Evolutionary conservation across 2,329 filamentous ascomycete species (phyloP).

Genomic region (Rutstroemia sp.): DNA sequence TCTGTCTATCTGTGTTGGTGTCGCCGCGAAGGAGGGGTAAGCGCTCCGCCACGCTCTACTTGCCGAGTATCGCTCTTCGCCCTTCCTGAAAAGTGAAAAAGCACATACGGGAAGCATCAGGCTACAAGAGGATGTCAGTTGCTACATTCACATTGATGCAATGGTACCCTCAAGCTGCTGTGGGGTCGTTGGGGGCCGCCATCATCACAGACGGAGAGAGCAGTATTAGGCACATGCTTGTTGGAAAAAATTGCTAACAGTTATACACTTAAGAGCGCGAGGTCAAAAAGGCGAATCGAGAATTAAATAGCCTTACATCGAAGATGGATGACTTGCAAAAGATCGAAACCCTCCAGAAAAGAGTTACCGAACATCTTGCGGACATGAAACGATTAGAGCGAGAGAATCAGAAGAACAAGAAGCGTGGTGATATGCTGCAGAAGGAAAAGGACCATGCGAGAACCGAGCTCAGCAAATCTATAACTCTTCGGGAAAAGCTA

Average conservation of each 20-base stretch:
- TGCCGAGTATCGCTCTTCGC: neutral
- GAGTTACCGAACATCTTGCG: conserved; percentile 82
- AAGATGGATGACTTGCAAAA: conserved; percentile 91
- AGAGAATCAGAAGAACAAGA: conserved; percentile 93
- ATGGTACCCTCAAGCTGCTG: neutral
- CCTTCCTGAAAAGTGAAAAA: neutral
- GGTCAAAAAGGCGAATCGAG: conserved; percentile 88
- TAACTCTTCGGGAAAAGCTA: conserved; percentile 87
- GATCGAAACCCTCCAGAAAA: conserved; percentile 82
- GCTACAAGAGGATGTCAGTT: neutral
- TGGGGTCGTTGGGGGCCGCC: neutral
- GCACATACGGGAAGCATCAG: neutral
- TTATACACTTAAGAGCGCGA: conserved; percentile 62
- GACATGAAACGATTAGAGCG: conserved; percentile 95
- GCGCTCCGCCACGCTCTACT: conserved; percentile 3
- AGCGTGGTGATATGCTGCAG: conserved; percentile 85
- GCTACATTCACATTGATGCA: neutral
- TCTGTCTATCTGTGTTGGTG: neutral
- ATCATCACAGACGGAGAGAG: conserved; percentile 23
- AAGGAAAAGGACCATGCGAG: conserved; percentile 92
- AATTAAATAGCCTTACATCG: conserved; percentile 78
- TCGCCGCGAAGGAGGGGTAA: conserved; percentile 8
- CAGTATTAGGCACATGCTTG: conserved; percentile 8
- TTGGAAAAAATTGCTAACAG: conserved; percentile 10
- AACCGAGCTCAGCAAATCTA: conserved; percentile 83